These are phyloP conservation scores for Mycena filopes DNA, from an alignment of 768 basidiomycete species.

Conservation along the genomic window DNA sequence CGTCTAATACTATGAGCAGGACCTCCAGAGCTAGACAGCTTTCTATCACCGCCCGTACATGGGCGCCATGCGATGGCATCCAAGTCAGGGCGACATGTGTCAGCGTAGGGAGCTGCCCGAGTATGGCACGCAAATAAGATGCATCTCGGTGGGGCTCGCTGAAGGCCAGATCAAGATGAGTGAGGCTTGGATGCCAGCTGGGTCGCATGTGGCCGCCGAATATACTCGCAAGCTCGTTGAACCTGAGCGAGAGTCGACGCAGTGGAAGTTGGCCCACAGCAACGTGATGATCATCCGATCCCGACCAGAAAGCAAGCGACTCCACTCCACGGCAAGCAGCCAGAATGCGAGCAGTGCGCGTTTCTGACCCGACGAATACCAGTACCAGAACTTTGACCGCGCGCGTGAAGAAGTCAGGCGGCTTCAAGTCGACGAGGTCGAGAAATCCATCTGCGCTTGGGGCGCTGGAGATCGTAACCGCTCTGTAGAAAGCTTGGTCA, in stretches of 20 bases:
- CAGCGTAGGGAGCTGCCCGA: conserved; percentile 5
- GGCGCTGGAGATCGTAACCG: background rate
- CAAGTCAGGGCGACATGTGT: conserved; percentile 14
- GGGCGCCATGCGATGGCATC: background rate
- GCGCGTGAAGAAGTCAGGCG: background rate
- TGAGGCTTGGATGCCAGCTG: background rate
- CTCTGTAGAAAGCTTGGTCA: conserved; percentile 2
- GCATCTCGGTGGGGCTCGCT: too few species aligned
- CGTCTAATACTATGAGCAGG: background rate
- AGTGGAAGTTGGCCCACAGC: conserved; percentile 1
- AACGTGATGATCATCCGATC: too few species aligned
- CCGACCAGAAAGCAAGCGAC: conserved; percentile 3
- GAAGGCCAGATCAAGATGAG: conserved; percentile 14
- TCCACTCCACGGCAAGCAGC: conserved; percentile 4
- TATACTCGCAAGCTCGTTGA: background rate
- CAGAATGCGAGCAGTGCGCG: conserved; percentile 3
- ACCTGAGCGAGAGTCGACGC: background rate
- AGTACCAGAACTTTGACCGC: conserved; percentile 5
- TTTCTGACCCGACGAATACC: background rate
- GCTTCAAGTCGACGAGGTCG: background rate
- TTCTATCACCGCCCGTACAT: background rate
- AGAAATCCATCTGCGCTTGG: background rate
- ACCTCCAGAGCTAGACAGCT: background rate
- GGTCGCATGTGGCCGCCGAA: background rate
- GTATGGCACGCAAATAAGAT: background rate